Base-by-base conservation (phyloP, 345 rosid genomes). In the Corchorus capsularis region DNA sequence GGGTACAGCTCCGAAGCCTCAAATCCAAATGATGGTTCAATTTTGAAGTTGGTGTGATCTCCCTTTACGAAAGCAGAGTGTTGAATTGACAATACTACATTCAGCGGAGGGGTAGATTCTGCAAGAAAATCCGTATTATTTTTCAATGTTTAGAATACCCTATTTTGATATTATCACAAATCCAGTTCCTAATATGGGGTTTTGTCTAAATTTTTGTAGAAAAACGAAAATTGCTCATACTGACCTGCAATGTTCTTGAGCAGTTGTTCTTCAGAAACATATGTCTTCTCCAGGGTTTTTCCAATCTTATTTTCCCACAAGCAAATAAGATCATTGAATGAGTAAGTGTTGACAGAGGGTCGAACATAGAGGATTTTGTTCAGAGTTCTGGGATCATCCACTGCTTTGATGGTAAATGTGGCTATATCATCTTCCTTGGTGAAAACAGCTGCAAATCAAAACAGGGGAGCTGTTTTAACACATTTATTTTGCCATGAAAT, bases 291-390 rank as follows among this genome's bases (percentile, higher is more conserved):
- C 15, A 89, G 85, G 57, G 84, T 85, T 74, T 77, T 90, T 45
- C 88, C 88, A 16, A 90, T 89, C 79, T 86, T 92, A 80, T 81
- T 87, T 85, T 92, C 97, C 97, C 94, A 92, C 79, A 90, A 41
- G 39, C 87, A 77, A 6, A 87, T 83, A 4, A 90, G 76, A 7
- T 92, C 89, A 52, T 87, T 86, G 80, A 86, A 85, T 0, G 93
- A 84, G 77, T 77, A 75, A 5, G 76, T 81, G 81, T 92, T 90
- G 77, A 62, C 77, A 2, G 89, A 87, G 49, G 93, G 94, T 69
- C 79, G 79, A 39, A 90, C 68, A 78, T 79, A 85, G 50, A 92
- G 64, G 65, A 76, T 80, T 80, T 87, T 90, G 85, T 90, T 87
- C 77, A 89, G 57, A 20, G 97, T 89, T 72, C 87, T 79, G 0